Base-by-base conservation (phyloP, 108 stramenopile genomes). In the Seminavis robusta region DNA sequence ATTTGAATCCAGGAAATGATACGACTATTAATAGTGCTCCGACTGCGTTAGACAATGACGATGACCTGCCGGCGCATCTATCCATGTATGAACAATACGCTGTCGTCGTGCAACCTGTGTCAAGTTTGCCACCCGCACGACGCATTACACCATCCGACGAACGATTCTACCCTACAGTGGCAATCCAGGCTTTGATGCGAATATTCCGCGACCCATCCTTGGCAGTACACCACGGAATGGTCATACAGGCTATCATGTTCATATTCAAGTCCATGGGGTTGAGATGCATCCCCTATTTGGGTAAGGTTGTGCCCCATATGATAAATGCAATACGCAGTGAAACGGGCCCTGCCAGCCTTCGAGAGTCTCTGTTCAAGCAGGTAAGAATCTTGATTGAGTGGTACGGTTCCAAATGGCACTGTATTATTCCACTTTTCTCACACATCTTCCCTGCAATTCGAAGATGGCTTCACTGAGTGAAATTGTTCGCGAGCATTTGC, bases 111-210 rank as follows among this genome's bases (percentile, higher is more conserved):
- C 86, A 90, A 45, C 85, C 91, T 19, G 71, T 84, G 29, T 84
- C 87, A 15, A 79, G 64, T 33, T 52, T 88, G n/a, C 57, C 63
- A 11, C 77, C 81, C 23, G 67, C 74, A 4, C 57, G 76, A 33
- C 55, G 87, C 20, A 76, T 92, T 51, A 72, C 90, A 34, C 89
- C 88, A 37, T 46, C 65, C 11, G 79, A 83, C 52, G 89, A 90
- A 38, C 94, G 90, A 46, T 98, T 92, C 59, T 96, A 87, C 76
- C 94, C 96, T 9, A 91, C 94, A 32, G 88, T 97, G 37, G 81
- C 92, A 27, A 77, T 98, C n/a, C 74, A 90, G 49, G 88, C 94
- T 25, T 58, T 98, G 51, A 84, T 94, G 73, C 61, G 83, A 29
- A 92, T 96, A 24, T 82, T 98, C 37, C 77, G 77, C 46, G 92